Evolutionary conservation across 2,329 filamentous ascomycete genomes (phyloP).

Genomic region (Fusarium sp.): DNA sequence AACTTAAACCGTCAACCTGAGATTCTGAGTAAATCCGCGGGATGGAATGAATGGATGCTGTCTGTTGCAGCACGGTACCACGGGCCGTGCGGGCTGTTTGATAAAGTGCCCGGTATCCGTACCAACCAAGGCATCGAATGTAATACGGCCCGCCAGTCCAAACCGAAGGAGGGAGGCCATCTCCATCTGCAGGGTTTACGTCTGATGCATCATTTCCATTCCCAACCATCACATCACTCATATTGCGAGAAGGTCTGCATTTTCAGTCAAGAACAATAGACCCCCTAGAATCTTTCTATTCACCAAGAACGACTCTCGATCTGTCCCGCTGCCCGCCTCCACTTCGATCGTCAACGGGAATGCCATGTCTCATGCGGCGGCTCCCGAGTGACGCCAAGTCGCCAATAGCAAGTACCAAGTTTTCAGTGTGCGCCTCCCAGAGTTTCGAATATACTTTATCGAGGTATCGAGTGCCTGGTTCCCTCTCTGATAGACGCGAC

Average conservation of each 20-base stretch:
- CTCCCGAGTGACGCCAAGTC: conserved; percentile 16
- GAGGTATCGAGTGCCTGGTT: background rate
- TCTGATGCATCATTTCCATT: conserved; percentile 21
- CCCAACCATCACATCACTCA: background rate
- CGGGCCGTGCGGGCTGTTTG: conserved; percentile 3
- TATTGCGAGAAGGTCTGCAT: background rate
- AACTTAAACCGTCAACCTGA: background rate
- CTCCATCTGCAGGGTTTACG: conserved; percentile 24
- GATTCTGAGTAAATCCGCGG: background rate
- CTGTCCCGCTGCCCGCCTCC: conserved; percentile 14
- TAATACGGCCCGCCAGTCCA: conserved; percentile 11
- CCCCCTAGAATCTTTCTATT: background rate
- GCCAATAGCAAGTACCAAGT: background rate
- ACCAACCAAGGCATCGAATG: conserved; percentile 16
- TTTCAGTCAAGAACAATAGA: background rate
- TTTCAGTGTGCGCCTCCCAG: background rate
- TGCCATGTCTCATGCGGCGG: conserved; percentile 29
- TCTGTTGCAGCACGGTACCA: background rate
- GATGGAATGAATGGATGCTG: background rate
- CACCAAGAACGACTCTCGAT: background rate
- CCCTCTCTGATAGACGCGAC: background rate
- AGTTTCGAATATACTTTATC: background rate
- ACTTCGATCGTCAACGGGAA: conserved; percentile 28
- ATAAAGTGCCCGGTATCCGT: conserved; percentile 20
- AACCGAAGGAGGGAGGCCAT: background rate